Percentiles rank a stretch among this genome's conserved stretches.
These are phyloP conservation scores for Eremochloa ophiuroides DNA, from an alignment of 176 grass and related monocot genomes.

Conservation along the genomic window DNA sequence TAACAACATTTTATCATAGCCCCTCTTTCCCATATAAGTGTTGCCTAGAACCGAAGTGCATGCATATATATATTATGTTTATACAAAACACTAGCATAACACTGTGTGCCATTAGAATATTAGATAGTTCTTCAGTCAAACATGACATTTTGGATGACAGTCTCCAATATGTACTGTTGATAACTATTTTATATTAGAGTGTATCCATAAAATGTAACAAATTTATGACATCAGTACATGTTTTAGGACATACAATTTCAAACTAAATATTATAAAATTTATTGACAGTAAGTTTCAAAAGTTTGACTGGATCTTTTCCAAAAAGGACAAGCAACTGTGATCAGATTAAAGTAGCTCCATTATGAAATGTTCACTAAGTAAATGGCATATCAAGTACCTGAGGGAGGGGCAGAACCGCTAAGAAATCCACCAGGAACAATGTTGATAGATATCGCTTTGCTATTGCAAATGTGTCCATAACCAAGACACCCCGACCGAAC, in stretches of 20 bases:
- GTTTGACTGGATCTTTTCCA: neutral
- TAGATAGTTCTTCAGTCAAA: neutral
- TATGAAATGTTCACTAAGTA: conserved; percentile 12
- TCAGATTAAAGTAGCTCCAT: neutral
- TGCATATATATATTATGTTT: neutral
- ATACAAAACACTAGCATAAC: neutral
- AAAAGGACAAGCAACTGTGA: neutral
- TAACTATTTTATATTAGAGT: neutral
- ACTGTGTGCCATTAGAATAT: neutral
- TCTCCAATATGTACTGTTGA: neutral
- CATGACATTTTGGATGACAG: neutral
- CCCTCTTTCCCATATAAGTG: neutral
- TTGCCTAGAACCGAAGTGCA: neutral
- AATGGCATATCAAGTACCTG: conserved; percentile 13
- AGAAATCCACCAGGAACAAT: conserved; percentile 75
- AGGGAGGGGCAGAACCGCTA: conserved; percentile 68
- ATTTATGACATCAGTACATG: no score
- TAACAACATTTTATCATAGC: neutral
- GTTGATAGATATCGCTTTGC: conserved; percentile 62
- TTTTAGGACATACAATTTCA: no score
- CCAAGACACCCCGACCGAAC: neutral
- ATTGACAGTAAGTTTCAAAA: neutral
- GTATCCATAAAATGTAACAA: neutral
- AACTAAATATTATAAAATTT: neutral
- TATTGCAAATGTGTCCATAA: conserved; percentile 58